Evolutionary conservation across 352 stramenopile species (phyloP).

Genomic region (Phytophthora fragariae): DNA sequence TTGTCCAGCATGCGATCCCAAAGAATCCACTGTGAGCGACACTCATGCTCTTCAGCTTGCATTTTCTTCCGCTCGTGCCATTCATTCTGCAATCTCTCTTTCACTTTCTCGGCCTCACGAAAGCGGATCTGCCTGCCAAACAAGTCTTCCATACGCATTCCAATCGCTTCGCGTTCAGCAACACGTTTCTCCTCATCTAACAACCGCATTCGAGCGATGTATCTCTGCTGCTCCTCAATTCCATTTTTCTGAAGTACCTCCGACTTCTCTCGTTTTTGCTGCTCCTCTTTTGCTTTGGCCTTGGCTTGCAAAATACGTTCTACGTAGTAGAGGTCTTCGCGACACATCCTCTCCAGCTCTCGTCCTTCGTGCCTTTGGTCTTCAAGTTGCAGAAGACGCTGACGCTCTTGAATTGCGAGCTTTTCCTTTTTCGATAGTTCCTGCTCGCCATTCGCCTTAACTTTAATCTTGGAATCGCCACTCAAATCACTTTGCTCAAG

Average conservation of each 20-base stretch:
- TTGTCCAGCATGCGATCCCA: constrained; percentile 33
- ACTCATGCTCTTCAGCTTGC: constrained; percentile 54
- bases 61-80: constrained; percentile 51
- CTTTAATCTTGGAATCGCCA: not conserved
- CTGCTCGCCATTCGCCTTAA: not conserved
- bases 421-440: constrained; percentile 28
- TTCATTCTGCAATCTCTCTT: constrained; percentile 48
- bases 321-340: constrained; percentile 68
- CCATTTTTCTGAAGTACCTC: constrained; percentile 23
- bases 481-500: constrained; percentile 24
- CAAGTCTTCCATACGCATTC: constrained; percentile 63
- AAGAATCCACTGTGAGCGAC: constrained; percentile 42
- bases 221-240: constrained; percentile 53
- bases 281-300: constrained; percentile 30
- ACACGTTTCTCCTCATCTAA: constrained; percentile 49
- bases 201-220: constrained; percentile 57
- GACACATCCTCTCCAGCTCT: constrained; percentile 53
- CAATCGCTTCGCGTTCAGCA: constrained; percentile 35
- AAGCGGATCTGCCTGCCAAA: constrained; percentile 53
- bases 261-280: constrained; percentile 26
- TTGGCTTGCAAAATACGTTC: constrained; percentile 54
- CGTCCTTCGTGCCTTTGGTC: constrained; percentile 36
- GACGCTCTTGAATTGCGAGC: constrained; percentile 33
- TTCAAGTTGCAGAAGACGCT: constrained; percentile 38
- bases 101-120: constrained; percentile 38